Evolutionary conservation across 495 filamentous ascomycete species (phyloP).

Genomic region (Daldinia loculata): DNA sequence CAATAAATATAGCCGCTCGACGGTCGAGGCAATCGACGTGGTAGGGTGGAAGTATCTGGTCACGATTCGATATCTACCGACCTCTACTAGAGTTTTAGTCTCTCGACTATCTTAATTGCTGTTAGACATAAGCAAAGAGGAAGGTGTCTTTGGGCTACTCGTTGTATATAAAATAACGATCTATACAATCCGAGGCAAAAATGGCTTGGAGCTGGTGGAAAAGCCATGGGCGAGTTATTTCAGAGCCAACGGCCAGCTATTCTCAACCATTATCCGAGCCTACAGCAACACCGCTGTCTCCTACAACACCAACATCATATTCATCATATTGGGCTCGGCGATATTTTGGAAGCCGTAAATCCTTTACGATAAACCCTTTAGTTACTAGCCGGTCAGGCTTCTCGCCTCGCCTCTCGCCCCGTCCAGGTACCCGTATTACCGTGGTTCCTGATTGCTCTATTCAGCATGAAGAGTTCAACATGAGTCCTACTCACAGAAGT

Average conservation of each 20-base stretch:
- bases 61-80: neutral
- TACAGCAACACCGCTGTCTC: neutral
- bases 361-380: neutral
- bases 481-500: neutral
- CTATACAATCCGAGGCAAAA: neutral
- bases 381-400: neutral
- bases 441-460: neutral
- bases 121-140: neutral
- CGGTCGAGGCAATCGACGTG: neutral
- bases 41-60: neutral
- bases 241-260: neutral
- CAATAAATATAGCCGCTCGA: constrained; percentile 14
- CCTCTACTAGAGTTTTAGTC: neutral
- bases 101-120: neutral
- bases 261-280: neutral
- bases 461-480: neutral
- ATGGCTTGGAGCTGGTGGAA: neutral
- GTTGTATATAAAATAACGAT: neutral
- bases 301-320: neutral
- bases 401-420: neutral
- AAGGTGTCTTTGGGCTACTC: neutral
- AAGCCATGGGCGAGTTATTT: neutral
- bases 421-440: neutral
- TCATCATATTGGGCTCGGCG: neutral
- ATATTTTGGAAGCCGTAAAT: neutral